Percentiles rank a stretch among this genome's conserved stretches.
Conservation (phyloP, 2,329 filamentous ascomycete species). For the Byssoonygena ceratinophila region DNA sequence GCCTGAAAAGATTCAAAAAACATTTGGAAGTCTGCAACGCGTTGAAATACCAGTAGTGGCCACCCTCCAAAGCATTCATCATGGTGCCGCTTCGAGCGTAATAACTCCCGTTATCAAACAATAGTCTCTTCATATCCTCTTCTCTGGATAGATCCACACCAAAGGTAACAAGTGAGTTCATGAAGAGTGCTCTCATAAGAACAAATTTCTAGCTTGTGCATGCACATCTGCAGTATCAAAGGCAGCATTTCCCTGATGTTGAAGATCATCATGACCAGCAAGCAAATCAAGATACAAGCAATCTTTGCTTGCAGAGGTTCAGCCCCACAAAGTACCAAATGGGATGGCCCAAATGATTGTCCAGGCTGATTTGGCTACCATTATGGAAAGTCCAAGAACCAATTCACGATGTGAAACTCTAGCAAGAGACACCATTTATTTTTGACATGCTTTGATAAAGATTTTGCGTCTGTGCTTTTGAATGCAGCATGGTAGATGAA, state of each 20-base stretch:
- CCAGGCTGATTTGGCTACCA: no score
- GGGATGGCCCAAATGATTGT: no score
- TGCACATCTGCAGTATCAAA: conserved; percentile 4
- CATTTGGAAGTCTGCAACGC: conserved; percentile 11
- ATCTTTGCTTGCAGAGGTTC: conserved; percentile 20
- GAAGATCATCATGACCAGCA: conserved; percentile 20
- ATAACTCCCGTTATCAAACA: not conserved
- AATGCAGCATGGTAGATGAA: no score
- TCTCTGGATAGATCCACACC: conserved; percentile 21
- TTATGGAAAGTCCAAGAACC: no score
- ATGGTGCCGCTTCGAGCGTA: not conserved
- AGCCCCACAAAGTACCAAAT: conserved; percentile 18
- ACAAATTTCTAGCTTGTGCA: conserved; percentile 16
- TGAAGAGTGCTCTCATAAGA: conserved; percentile 24
- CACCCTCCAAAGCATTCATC: not conserved
- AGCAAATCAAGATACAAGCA: conserved; percentile 21
- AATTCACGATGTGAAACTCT: no score
- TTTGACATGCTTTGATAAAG: no score
- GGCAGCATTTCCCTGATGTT: conserved; percentile 21
- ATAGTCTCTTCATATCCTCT: conserved; percentile 10
- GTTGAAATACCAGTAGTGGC: conserved; percentile 13
- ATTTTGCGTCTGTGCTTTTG: no score
- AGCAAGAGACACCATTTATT: no score
- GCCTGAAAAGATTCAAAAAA: conserved; percentile 12
- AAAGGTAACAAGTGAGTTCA: conserved; percentile 23